phyloP scores from a whole-genome alignment of 768 basidiomycete species.

The Lactarius evosmus region DNA sequence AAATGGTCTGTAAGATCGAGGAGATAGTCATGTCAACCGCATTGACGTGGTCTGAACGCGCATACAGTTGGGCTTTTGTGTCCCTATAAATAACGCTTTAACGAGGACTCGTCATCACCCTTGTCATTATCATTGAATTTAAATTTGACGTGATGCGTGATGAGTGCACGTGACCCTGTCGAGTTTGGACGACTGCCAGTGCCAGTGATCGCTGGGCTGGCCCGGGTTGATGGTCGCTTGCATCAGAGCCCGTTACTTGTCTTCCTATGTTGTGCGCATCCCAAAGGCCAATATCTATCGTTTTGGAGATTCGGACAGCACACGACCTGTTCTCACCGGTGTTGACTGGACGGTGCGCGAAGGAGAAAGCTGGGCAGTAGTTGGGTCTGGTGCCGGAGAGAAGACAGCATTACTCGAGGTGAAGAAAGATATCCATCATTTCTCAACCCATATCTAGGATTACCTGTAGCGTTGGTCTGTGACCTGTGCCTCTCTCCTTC shows the following conservation, averaged over 20 bases:
- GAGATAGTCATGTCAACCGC: neutral
- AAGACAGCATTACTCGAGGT: conserved; percentile 68
- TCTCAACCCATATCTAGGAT: neutral
- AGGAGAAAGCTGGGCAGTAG: conserved; percentile 71
- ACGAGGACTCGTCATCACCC: neutral
- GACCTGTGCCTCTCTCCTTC: neutral
- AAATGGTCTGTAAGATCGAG: conserved; percentile 9
- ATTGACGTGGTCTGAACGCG: neutral
- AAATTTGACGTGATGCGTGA: too few species aligned
- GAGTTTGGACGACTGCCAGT: neutral
- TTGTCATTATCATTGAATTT: too few species aligned
- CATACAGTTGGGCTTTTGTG: neutral
- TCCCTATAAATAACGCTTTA: too few species aligned
- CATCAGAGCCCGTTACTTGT: neutral
- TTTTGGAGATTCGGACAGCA: conserved; percentile 52
- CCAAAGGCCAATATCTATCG: conserved; percentile 52
- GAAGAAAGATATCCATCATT: conserved; percentile 23
- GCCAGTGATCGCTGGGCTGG: neutral
- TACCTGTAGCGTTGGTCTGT: neutral
- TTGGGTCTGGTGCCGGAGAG: conserved; percentile 61
- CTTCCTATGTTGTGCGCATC: conserved; percentile 31
- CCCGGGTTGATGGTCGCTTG: conserved; percentile 1
- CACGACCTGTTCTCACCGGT: conserved; percentile 47
- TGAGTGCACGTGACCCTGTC: neutral
- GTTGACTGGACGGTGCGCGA: conserved; percentile 59